Conservation (phyloP, 495 filamentous ascomycete species). For the Geoglossum glabrum region DNA sequence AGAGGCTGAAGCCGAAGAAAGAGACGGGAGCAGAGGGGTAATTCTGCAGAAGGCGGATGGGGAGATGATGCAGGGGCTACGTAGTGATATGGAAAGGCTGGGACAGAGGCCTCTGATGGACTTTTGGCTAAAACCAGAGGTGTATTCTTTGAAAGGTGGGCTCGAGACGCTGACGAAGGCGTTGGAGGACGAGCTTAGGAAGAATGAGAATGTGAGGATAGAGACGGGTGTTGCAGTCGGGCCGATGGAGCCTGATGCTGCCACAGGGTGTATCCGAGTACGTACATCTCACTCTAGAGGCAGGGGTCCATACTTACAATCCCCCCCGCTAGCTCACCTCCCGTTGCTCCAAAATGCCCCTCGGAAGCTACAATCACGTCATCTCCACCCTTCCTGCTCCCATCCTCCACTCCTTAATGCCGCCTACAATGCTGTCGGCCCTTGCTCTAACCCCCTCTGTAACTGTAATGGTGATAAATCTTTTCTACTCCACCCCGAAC, state of each 20-base stretch:
- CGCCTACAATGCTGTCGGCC: constrained; percentile 12
- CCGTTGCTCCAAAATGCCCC: constrained; percentile 11
- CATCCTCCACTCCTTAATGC: constrained; percentile 24
- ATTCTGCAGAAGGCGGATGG: neutral
- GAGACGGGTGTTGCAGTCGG: constrained; percentile 22
- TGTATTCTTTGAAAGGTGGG: constrained; percentile 21
- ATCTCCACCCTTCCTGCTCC: constrained; percentile 48
- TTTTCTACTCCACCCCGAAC: constrained; percentile 48
- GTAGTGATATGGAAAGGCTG: neutral
- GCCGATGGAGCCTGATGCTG: neutral
- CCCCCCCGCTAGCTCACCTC: neutral
- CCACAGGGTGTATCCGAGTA: neutral
- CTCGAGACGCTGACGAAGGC: constrained; percentile 30
- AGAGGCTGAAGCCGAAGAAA: neutral
- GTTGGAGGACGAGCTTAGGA: constrained; percentile 25
- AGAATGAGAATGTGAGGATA: constrained; percentile 32
- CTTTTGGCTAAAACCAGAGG: neutral
- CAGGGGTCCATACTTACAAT: neutral
- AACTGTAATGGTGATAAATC: constrained; percentile 78
- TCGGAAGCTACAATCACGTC: constrained; percentile 32
- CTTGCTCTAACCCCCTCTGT: constrained; percentile 34
- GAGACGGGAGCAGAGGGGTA: neutral
- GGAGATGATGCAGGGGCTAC: neutral
- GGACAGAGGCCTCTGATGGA: neutral
- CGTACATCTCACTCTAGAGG: neutral